Evolutionary conservation across 495 filamentous ascomycete species (phyloP).

Genomic region (Parachaetomium inaequale): DNA sequence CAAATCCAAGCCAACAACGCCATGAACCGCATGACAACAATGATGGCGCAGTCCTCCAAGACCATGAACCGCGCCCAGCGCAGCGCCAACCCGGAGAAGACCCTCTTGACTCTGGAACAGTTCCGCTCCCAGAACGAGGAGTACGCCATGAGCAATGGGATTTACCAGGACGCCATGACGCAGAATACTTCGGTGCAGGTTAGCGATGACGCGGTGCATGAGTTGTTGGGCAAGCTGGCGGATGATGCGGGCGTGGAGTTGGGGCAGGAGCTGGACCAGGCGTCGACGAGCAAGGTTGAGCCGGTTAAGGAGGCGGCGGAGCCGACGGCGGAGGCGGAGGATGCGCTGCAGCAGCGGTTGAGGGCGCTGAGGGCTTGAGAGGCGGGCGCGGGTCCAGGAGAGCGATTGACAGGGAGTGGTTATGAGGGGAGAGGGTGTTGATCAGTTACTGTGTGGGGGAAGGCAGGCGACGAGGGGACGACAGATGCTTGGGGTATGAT

Average conservation of each 20-base stretch:
- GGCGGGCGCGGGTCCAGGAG: not conserved
- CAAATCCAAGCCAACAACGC: slow-evolving; percentile 55
- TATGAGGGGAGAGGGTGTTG: not conserved
- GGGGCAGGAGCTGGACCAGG: slow-evolving; percentile 62
- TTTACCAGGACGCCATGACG: slow-evolving; percentile 79
- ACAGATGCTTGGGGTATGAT: not conserved
- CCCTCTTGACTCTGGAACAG: slow-evolving; percentile 63
- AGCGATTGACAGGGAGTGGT: not conserved
- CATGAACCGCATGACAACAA: slow-evolving; percentile 53
- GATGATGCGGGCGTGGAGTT: slow-evolving; percentile 80
- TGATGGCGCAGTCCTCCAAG: slow-evolving; percentile 49
- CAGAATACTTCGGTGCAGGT: slow-evolving; percentile 70
- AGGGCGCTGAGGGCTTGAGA: slow-evolving; percentile 46
- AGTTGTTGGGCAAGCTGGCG: slow-evolving; percentile 72
- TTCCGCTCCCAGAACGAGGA: slow-evolving; percentile 83
- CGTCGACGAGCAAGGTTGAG: slow-evolving; percentile 51
- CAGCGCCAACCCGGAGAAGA: slow-evolving; percentile 71
- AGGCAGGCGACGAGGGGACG: not conserved
- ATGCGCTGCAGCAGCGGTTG: slow-evolving; percentile 58
- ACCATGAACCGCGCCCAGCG: slow-evolving; percentile 63
- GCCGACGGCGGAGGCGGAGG: slow-evolving; percentile 59
- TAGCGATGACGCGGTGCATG: slow-evolving; percentile 79
- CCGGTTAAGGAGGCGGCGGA: slow-evolving; percentile 45
- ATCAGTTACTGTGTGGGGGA: not conserved
- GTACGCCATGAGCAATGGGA: slow-evolving; percentile 74